These are phyloP conservation scores for Fusarium falciforme DNA, from an alignment of 2,329 filamentous ascomycete species.

Conservation along the genomic window DNA sequence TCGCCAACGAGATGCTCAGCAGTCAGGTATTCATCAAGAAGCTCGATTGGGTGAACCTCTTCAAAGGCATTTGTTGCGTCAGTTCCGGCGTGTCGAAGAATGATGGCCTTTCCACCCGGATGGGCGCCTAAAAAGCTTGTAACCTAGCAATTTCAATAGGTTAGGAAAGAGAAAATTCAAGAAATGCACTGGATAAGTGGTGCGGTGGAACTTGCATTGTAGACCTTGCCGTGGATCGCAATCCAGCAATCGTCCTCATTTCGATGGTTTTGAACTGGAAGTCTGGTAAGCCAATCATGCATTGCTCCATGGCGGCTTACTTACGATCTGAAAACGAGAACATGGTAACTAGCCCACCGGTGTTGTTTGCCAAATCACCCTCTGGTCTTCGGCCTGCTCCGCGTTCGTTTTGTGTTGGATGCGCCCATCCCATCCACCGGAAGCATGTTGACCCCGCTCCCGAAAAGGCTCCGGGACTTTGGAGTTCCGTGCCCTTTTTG, in stretches of 20 bases:
- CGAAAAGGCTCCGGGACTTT: neutral
- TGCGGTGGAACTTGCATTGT: neutral
- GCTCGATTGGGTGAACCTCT: constrained; percentile 15
- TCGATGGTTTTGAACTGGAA: constrained; percentile 1
- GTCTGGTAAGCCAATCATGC: neutral
- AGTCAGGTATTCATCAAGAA: constrained; percentile 16
- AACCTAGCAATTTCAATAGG: neutral
- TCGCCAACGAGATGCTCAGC: constrained; percentile 4
- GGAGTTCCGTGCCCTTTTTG: neutral
- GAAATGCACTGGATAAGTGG: neutral
- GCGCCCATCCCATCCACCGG: neutral
- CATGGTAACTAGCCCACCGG: neutral
- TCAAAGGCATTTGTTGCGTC: constrained; percentile 21
- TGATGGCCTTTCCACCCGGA: constrained; percentile 17
- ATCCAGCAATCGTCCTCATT: constrained; percentile 10
- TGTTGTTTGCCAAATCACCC: neutral
- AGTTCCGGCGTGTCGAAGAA: constrained; percentile 17
- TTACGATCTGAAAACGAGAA: constrained; percentile 7
- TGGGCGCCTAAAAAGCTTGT: constrained; percentile 12
- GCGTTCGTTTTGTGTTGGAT: neutral
- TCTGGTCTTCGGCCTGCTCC: neutral
- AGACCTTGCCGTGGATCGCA: constrained; percentile 13
- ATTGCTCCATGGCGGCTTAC: neutral
- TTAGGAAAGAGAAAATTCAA: neutral
- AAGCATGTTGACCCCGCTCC: neutral